Evolutionary conservation across 805 yeast species (phyloP).

Genomic region (Lipomyces anomalus): DNA sequence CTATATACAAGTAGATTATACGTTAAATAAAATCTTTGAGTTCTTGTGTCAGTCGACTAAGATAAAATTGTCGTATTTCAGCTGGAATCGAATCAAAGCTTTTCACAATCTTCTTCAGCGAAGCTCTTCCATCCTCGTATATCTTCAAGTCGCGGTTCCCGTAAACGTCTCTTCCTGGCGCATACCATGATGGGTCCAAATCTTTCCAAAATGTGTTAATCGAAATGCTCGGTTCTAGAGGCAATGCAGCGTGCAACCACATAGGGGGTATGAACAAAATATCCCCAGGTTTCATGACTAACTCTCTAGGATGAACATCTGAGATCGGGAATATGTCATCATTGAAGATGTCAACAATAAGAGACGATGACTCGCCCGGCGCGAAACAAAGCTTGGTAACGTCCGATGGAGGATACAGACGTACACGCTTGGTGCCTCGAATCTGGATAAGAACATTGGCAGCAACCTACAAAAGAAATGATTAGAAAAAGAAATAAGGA

Average conservation of each 20-base stretch:
- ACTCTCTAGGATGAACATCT: conserved; percentile 30
- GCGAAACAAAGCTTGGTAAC: conserved; percentile 30
- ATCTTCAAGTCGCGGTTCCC: conserved; percentile 36
- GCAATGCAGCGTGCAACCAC: conserved; percentile 38
- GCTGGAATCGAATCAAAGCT: conserved; percentile 28
- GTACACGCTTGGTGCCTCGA: conserved; percentile 31
- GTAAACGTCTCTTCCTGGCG: conserved; percentile 35
- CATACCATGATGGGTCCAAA: conserved; percentile 26
- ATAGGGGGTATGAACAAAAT: conserved; percentile 35
- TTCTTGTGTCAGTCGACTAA: conserved; percentile 31
- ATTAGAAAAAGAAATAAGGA: no score
- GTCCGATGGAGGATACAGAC: conserved; percentile 36
- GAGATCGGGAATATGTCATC: no score
- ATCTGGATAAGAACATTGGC: conserved; percentile 36
- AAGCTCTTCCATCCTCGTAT: conserved; percentile 32
- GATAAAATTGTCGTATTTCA: conserved; percentile 29
- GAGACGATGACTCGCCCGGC: conserved; percentile 33
- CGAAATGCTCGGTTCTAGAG: conserved; percentile 32
- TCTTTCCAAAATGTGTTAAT: conserved; percentile 37
- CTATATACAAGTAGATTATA: no score
- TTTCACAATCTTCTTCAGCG: conserved; percentile 25
- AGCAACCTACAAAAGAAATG: no score
- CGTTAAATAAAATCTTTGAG: no score
- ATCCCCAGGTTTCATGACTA: conserved; percentile 36
- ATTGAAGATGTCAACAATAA: conserved; percentile 32